phyloP scores from a whole-genome alignment of 1,284 basidiomycete genomes.

The Cystobasidium pallidum region DNA sequence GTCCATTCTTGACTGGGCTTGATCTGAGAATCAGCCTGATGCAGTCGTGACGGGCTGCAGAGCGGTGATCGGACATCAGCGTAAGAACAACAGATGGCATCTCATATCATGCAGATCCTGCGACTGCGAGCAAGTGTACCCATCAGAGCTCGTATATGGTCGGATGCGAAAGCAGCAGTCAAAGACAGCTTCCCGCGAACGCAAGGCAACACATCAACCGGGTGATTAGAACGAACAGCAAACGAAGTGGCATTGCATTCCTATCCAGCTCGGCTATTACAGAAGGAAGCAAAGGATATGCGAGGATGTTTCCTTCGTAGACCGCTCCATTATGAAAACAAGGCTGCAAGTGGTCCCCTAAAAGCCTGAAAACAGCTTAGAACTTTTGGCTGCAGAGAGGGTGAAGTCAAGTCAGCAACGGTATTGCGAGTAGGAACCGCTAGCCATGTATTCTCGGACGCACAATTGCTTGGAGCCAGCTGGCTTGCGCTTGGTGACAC shows the following conservation, averaged over 20 bases:
- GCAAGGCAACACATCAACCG: background rate
- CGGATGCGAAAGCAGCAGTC: too few species aligned
- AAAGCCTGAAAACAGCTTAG: conserved; percentile 21
- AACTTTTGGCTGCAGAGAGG: conserved; percentile 42
- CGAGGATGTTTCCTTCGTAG: background rate
- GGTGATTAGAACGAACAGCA: conserved; percentile 1
- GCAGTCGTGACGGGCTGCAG: background rate
- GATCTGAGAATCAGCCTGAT: background rate
- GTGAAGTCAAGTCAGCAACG: too few species aligned
- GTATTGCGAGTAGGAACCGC: too few species aligned
- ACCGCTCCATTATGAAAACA: conserved; percentile 13
- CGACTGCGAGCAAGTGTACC: too few species aligned
- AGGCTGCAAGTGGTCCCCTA: background rate
- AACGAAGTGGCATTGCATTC: conserved; percentile 21
- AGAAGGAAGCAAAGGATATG: background rate
- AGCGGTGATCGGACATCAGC: conserved; percentile 6
- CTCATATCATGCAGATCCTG: too few species aligned
- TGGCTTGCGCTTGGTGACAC: conserved; percentile 46
- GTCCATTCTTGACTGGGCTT: background rate
- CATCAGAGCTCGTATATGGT: too few species aligned
- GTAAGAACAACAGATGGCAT: too few species aligned
- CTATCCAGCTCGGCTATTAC: conserved; percentile 16
- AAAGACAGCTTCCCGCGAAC: background rate
- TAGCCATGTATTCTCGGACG: background rate
- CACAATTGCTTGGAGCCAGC: conserved; percentile 45